Conservation (phyloP, 129 eudicot genomes). For the Artemisia argyi region DNA sequence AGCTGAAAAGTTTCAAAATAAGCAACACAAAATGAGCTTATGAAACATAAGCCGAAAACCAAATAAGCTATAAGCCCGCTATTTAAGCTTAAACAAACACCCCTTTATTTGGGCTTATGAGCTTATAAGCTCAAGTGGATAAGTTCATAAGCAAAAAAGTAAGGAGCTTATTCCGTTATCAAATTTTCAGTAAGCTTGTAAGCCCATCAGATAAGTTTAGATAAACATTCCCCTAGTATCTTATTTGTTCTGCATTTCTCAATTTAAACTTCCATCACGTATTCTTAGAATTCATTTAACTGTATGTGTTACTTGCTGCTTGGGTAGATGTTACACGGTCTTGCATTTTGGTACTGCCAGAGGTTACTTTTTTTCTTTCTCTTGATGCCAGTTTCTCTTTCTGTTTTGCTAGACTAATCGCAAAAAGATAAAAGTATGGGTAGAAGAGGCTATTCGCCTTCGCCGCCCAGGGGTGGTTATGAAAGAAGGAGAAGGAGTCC, state of each 20-base stretch:
- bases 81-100: too few relatives aligned
- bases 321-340: not conserved
- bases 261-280: not conserved
- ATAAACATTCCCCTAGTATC: not conserved
- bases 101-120: too few relatives aligned
- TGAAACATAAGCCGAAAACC: too few relatives aligned
- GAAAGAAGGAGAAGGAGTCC: slow-evolving; percentile 84
- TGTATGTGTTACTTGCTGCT: not conserved
- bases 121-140: too few relatives aligned
- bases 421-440: slow-evolving; percentile 42
- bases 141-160: too few relatives aligned
- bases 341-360: not conserved
- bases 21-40: too few relatives aligned
- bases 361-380: not conserved
- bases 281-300: not conserved
- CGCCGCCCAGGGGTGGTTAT: slow-evolving; percentile 86
- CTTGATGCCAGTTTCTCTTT: not conserved
- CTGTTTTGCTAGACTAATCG: not conserved
- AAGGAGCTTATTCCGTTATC: too few relatives aligned
- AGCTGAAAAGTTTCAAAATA: too few relatives aligned
- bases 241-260: not conserved
- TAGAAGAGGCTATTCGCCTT: slow-evolving; percentile 80
- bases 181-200: too few relatives aligned
- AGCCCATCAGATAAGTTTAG: too few relatives aligned
- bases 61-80: too few relatives aligned